Evolutionary conservation across 441 rosid species (phyloP).

Genomic region (Hura crepitans): DNA sequence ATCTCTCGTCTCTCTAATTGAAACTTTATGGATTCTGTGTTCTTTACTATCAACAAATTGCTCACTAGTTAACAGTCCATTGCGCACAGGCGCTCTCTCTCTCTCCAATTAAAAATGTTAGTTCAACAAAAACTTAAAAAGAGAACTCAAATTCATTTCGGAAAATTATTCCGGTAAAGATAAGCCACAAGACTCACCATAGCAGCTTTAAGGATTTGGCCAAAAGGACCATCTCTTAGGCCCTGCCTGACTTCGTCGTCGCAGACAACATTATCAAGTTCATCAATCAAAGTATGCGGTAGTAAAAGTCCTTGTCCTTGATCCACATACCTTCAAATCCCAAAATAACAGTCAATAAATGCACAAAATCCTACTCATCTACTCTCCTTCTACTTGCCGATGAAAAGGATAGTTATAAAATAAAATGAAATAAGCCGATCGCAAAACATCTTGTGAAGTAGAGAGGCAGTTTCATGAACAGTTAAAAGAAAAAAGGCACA

Average conservation of each 20-base stretch:
- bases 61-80: not conserved
- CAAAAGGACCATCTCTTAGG: conserved; percentile 61
- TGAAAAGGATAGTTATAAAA: not conserved
- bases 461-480: not conserved
- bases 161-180: not conserved
- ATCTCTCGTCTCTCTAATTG: not conserved
- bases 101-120: not conserved
- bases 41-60: not conserved
- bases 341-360: conserved; percentile 1
- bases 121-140: not conserved
- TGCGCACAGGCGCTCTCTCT: not conserved
- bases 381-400: not conserved
- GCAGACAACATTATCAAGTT: conserved; percentile 53
- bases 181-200: conserved; percentile 38
- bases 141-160: not conserved
- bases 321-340: conserved; percentile 62
- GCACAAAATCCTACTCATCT: not conserved
- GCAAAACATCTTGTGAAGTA: not conserved
- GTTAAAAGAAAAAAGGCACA: not conserved
- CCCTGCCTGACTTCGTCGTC: conserved; percentile 44
- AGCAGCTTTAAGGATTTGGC: conserved; percentile 71
- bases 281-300: conserved; percentile 84
- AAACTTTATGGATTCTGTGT: not conserved
- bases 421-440: too few species aligned
- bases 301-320: conserved; percentile 90